Conservation (phyloP, 2,329 filamentous ascomycete genomes). For the Talaromyces atroroseus region DNA sequence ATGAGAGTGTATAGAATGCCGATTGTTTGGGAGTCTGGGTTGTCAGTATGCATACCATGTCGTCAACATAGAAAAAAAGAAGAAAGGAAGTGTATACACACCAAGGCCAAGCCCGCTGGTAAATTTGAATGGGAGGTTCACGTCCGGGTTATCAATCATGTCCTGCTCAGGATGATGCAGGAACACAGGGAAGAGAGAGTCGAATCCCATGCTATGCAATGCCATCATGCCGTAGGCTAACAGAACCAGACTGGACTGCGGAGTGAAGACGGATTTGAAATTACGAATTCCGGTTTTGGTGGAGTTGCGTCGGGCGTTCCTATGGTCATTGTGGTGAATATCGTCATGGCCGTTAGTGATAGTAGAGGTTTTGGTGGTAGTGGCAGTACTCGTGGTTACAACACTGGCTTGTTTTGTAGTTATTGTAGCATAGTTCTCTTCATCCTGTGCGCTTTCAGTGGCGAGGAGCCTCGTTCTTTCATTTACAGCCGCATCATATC, state of each 20-base stretch:
- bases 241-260: constrained; percentile 69
- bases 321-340: not conserved
- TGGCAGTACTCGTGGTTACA: not conserved
- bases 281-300: constrained; percentile 20
- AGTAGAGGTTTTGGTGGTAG: not conserved
- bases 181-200: constrained; percentile 84
- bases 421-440: constrained; percentile 8
- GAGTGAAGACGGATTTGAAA: constrained; percentile 63
- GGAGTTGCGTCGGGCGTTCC: not conserved
- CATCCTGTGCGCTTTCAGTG: constrained; percentile 1
- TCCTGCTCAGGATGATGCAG: constrained; percentile 65
- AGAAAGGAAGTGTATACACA: constrained; percentile 17
- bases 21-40: constrained; percentile 63
- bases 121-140: constrained; percentile 72
- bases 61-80: not conserved
- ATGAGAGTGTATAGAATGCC: constrained; percentile 81
- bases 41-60: not conserved
- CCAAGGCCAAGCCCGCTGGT: constrained; percentile 69
- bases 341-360: not conserved
- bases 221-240: constrained; percentile 74
- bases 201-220: constrained; percentile 75
- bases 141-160: constrained; percentile 50
- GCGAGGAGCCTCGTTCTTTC: constrained; percentile 31
- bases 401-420: not conserved
- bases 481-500: constrained; percentile 17